These are phyloP conservation scores for Monilinia fructicola DNA, from an alignment of 2,329 filamentous ascomycete genomes.

Conservation along the genomic window DNA sequence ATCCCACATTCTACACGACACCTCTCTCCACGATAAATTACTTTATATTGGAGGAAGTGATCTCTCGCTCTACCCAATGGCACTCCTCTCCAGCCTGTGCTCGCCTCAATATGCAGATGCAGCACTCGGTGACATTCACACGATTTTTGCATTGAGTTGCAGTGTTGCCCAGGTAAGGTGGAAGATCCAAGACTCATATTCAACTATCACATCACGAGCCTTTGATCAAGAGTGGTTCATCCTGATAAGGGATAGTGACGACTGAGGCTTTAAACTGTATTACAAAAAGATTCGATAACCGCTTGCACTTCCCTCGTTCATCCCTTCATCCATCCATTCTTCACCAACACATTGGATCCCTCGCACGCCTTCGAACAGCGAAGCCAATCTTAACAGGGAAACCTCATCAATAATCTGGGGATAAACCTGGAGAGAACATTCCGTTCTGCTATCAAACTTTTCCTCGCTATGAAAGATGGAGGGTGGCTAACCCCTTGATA, in stretches of 20 bases:
- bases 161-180: slow-evolving; percentile 2
- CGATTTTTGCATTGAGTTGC: neutral
- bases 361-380: neutral
- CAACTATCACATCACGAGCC: slow-evolving; percentile 8
- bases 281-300: neutral
- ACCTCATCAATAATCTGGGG: slow-evolving; percentile 1
- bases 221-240: neutral
- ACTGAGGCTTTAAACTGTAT: neutral
- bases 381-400: neutral
- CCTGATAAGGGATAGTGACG: too few species aligned
- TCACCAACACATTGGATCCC: slow-evolving; percentile 1
- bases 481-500: neutral
- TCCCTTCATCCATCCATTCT: slow-evolving; percentile 9
- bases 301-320: neutral
- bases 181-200: neutral
- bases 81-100: neutral
- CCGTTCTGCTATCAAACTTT: neutral
- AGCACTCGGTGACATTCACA: neutral
- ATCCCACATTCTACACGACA: slow-evolving; percentile 13
- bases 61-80: slow-evolving; percentile 1
- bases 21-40: neutral
- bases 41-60: slow-evolving; percentile 8
- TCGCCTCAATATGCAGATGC: neutral
- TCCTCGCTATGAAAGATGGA: neutral
- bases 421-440: slow-evolving; percentile 10